Evolutionary conservation across 345 rosid genomes (phyloP), one percentile per base, ranked within the genome.

Genomic region (Aethionema arabicum): DNA sequence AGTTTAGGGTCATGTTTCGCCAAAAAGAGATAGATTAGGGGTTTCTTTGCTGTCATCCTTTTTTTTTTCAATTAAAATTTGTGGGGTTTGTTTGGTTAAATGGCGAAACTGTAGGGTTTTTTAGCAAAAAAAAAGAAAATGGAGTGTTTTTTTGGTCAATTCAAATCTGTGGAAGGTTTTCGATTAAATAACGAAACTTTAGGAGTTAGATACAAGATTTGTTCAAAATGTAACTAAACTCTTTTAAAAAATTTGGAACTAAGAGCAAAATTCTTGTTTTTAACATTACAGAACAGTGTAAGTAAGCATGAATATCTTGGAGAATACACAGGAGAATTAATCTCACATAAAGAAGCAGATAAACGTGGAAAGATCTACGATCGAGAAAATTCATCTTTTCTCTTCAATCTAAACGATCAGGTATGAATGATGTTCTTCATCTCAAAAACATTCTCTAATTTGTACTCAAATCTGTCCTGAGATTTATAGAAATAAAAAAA

Each of bases 331-430:
- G 99, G 99, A 59, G 99, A 95, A 82, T 78, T 95, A 72, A 90
- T 95, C 69, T 95, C 99, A 37, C 97, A 90, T 47, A 75, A 90
- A 78, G 99, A 95, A 79, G 99, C 99, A 59, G 99, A 95, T 68
- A 95, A 95, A 70, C 95, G 97, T 11, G 99, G 96, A 71, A 95
- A 90, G 82, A 90, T 95, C 48, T 95, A 95, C 63, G 99, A 95
- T 63, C 96, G 99, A 13, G 97, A 95, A 79, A 90, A 95, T 73
- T 95, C 96, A 2, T 95, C 99, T 37, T 95, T 90, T 74, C 95
- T 95, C 69, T 95, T 95, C 77, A 95, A 95, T 77, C 76, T 95
- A 66, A 95, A 90, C 66, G 97, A 95, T 77, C 97, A 95, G 97
- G 99, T 73, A 82, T 41, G 81, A n/a, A n/a, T n/a, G n/a, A n/a